Evolutionary conservation across 2,329 filamentous ascomycete species (phyloP).

Genomic region (Aureobasidium namibiae): DNA sequence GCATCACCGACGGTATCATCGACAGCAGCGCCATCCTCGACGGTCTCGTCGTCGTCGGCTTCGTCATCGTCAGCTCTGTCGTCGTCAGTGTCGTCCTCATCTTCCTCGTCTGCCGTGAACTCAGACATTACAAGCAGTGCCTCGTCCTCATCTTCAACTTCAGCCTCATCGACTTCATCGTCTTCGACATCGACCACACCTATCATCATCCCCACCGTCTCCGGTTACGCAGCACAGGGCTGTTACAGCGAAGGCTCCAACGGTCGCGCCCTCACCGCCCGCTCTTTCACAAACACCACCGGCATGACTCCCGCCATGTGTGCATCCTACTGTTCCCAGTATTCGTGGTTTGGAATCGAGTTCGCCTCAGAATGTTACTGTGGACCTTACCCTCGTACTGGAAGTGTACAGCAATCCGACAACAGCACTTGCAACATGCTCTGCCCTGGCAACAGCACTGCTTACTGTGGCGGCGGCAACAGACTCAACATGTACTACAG

Average conservation of each 20-base stretch:
- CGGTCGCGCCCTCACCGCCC: conserved; percentile 14
- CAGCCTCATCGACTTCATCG: neutral
- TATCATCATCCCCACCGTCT: conserved; percentile 20
- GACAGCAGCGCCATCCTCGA: neutral
- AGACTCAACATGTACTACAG: conserved; percentile 14
- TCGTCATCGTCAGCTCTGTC: neutral
- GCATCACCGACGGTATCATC: neutral
- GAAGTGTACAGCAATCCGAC: neutral
- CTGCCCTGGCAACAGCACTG: conserved; percentile 20
- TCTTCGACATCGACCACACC: conserved; percentile 14
- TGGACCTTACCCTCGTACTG: conserved; percentile 6
- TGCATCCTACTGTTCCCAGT: conserved; percentile 5
- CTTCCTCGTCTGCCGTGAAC: neutral
- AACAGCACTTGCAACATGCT: conserved; percentile 17
- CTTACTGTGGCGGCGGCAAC: conserved; percentile 25
- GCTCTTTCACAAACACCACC: neutral
- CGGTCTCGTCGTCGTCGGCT: neutral
- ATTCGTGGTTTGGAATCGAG: conserved; percentile 16
- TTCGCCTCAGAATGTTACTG: conserved; percentile 16
- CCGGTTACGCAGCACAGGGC: conserved; percentile 14
- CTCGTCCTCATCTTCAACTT: neutral
- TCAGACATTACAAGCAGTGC: neutral
- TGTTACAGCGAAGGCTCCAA: conserved; percentile 16
- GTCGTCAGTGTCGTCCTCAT: neutral
- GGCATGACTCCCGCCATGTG: conserved; percentile 14